Conservation (phyloP, 78 protist species). For the Neovahlkampfia damariscottae region DNA sequence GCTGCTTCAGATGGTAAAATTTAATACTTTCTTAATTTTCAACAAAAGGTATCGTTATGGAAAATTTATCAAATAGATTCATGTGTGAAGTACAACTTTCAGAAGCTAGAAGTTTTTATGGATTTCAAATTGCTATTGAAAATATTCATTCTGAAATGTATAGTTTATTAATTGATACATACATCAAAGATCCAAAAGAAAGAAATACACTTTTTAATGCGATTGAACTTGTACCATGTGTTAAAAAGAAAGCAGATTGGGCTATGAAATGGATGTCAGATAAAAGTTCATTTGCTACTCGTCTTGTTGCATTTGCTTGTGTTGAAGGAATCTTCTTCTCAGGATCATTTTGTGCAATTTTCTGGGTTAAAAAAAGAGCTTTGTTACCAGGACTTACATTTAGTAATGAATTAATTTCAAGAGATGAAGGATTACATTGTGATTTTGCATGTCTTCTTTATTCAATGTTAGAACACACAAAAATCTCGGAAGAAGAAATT, state of each 20-base stretch:
- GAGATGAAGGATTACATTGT: constrained; percentile 95
- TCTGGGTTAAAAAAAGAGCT: constrained; percentile 96
- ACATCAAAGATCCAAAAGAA: constrained; percentile 58
- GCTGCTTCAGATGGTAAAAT: constrained; percentile 92
- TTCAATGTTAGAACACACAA: constrained; percentile 31
- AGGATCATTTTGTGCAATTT: constrained; percentile 90
- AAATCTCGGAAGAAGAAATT: constrained; percentile 22
- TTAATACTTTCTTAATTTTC: no score
- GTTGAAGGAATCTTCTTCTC: constrained; percentile 98
- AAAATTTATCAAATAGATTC: constrained; percentile 87
- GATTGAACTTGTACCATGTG: constrained; percentile 78
- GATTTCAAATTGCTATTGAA: constrained; percentile 93
- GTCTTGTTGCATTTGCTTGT: constrained; percentile 94
- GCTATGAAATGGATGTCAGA: constrained; percentile 83
- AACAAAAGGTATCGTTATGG: constrained; percentile 97
- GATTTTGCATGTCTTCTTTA: constrained; percentile 93
- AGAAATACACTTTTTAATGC: constrained; percentile 76
- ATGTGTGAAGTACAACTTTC: constrained; percentile 85
- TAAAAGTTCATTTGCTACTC: constrained; percentile 64
- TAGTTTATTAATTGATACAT: constrained; percentile 87
- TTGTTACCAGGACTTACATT: constrained; percentile 92
- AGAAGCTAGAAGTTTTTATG: constrained; percentile 97
- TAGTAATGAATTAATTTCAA: constrained; percentile 89
- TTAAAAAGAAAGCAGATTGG: constrained; percentile 92
- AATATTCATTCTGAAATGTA: constrained; percentile 92